Percentiles rank a stretch among this genome's conserved stretches.
phyloP scores from a whole-genome alignment of 2,329 filamentous ascomycete species.

The Fusarium pseudocircinatum region DNA sequence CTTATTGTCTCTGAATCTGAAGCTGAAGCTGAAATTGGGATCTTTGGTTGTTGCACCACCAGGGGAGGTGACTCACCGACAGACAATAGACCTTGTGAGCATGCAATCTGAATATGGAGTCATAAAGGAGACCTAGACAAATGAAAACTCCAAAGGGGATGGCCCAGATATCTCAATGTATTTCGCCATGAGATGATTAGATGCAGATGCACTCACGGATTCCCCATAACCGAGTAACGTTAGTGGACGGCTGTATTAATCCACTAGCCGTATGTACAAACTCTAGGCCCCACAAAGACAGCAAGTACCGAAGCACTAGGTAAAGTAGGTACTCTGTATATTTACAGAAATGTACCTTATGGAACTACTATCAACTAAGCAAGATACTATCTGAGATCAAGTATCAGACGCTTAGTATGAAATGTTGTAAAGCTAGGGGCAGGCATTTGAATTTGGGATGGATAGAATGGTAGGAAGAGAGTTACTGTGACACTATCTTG shows the following conservation, averaged over 20 bases:
- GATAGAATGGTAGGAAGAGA: background rate
- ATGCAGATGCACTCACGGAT: background rate
- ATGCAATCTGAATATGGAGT: background rate
- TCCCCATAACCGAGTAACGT: background rate
- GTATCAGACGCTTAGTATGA: background rate
- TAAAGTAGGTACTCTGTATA: too few relatives aligned
- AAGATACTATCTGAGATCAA: background rate
- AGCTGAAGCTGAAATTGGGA: background rate
- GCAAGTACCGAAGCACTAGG: background rate
- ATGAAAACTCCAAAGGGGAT: background rate
- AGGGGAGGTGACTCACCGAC: background rate
- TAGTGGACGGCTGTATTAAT: background rate
- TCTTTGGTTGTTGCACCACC: background rate
- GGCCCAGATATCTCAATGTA: background rate
- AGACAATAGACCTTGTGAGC: background rate
- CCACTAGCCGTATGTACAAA: background rate
- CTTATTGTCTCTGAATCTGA: background rate
- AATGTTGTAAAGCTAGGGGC: background rate
- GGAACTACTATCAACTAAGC: background rate
- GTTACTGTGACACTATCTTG: background rate
- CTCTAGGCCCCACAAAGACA: conserved; percentile 5
- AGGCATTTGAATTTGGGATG: background rate
- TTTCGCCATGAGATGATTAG: background rate
- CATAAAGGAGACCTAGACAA: background rate
- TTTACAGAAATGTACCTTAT: background rate